Conservation (phyloP, 139 green algal genomes). For the Chlorella ohadii region DNA sequence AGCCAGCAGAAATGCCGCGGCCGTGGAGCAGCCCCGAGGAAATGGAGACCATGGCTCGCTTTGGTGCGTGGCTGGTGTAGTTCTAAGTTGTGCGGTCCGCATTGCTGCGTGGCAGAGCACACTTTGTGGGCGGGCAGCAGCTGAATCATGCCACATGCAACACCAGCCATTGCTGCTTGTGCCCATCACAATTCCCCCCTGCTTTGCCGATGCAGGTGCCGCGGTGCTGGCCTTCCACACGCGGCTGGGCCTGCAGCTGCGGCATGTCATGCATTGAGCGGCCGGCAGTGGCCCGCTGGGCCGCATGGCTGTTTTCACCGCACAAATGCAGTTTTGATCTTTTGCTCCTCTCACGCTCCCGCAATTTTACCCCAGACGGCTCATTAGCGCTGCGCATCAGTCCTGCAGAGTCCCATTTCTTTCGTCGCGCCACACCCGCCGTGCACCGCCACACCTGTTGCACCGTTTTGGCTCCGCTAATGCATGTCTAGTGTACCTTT, state of each 20-base stretch:
- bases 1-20: no score
- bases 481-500: no score
- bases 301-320: neutral
- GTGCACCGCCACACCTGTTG: no score
- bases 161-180: no score
- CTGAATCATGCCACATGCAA: no score
- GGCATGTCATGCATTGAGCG: conserved; percentile 13
- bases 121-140: no score
- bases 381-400: neutral
- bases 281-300: neutral
- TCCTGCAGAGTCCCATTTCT: neutral
- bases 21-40: conserved; percentile 8
- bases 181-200: no score
- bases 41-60: conserved; percentile 19
- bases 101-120: no score
- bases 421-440: no score
- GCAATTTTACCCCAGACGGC: neutral
- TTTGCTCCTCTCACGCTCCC: neutral
- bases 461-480: no score
- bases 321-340: neutral
- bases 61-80: conserved; percentile 3
- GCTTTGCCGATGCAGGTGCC: neutral
- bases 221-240: conserved; percentile 29
- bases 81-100: no score
- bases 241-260: conserved; percentile 14